Evolutionary conservation across 305 asterid species (phyloP).

Genomic region (Rubia peregrina): DNA sequence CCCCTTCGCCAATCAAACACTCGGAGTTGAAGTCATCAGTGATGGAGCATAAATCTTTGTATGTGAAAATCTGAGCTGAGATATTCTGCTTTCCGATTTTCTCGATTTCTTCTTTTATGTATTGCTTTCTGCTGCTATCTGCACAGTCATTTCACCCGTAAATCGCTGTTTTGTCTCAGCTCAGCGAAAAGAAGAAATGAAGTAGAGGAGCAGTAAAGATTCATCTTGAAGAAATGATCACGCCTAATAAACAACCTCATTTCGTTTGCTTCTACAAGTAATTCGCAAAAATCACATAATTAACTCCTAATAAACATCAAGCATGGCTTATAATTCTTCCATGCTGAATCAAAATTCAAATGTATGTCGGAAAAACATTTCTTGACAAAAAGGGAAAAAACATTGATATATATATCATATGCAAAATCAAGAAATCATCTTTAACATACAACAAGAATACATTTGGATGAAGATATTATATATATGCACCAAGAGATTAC

Average conservation of each 20-base stretch:
- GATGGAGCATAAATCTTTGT: conserved; percentile 37
- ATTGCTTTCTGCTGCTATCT: conserved; percentile 44
- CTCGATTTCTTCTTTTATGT: conserved; percentile 33
- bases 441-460: not conserved
- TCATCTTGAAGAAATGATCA: not conserved
- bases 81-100: conserved; percentile 68
- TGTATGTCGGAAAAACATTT: not conserved
- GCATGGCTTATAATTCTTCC: not conserved
- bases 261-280: not conserved
- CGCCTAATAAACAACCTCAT: not conserved
- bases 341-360: not conserved
- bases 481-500: conserved; percentile 6
- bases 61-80: conserved; percentile 55
- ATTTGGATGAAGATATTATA: not conserved
- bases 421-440: too few species aligned
- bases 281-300: not conserved
- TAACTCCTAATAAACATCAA: not conserved
- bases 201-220: not conserved
- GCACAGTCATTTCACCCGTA: conserved; percentile 20
- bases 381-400: not conserved
- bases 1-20: conserved; percentile 76
- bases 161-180: conserved; percentile 1
- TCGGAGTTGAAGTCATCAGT: conserved; percentile 49
- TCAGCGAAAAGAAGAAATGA: not conserved
- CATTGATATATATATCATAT: too few species aligned